phyloP scores from a whole-genome alignment of 805 yeast genomes.

The Myxozyma vanderwaltii region DNA sequence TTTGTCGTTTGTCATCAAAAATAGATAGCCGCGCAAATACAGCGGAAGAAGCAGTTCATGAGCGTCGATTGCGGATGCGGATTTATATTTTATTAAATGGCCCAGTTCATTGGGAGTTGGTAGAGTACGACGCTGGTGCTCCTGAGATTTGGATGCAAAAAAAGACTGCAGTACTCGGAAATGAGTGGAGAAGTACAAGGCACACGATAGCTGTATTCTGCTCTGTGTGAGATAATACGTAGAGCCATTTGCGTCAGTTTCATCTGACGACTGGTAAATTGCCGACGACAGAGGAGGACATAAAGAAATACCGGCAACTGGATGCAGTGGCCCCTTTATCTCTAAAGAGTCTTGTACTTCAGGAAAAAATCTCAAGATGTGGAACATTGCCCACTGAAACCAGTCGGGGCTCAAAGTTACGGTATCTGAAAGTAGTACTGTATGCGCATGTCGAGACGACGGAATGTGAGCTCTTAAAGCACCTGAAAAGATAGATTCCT shows the following conservation, averaged over 20 bases:
- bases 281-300: conserved; percentile 9
- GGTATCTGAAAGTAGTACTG: conserved; percentile 23
- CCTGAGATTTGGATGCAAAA: conserved; percentile 5
- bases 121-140: conserved; percentile 3
- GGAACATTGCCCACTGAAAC: conserved; percentile 24
- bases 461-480: conserved; percentile 27
- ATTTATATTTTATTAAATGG: not conserved
- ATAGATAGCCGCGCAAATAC: conserved; percentile 27
- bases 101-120: conserved; percentile 21
- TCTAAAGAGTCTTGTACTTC: conserved; percentile 8
- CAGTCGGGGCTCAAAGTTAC: conserved; percentile 24
- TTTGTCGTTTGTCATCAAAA: conserved; percentile 5
- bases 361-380: conserved; percentile 15
- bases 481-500: conserved; percentile 16
- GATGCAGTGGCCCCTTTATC: not conserved
- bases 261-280: not conserved
- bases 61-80: conserved; percentile 11
- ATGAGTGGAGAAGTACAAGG: conserved; percentile 25
- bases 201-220: conserved; percentile 14
- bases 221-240: conserved; percentile 24
- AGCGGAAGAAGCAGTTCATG: conserved; percentile 23
- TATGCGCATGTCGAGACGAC: conserved; percentile 21
- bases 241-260: not conserved
- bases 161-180: conserved; percentile 25
- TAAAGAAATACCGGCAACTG: conserved; percentile 25